Evolutionary conservation across 805 yeast species (phyloP).

Genomic region (Metschnikowia arizonensis): DNA sequence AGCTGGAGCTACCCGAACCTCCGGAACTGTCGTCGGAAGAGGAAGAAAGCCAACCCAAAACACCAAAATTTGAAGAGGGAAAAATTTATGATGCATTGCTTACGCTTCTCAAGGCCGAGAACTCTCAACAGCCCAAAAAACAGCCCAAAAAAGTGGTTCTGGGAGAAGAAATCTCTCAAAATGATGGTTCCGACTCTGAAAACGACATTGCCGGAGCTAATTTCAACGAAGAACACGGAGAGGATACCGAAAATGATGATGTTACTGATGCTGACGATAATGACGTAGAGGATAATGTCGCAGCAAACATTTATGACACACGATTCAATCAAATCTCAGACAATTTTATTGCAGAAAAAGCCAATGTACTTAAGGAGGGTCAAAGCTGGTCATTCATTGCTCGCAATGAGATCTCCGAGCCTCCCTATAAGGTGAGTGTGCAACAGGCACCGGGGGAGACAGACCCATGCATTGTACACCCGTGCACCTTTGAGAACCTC

Average conservation of each 20-base stretch:
- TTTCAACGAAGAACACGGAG: constrained; percentile 17
- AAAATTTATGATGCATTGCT: constrained; percentile 65
- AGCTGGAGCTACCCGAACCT: constrained; percentile 15
- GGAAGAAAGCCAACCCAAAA: constrained; percentile 16
- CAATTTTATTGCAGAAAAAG: constrained; percentile 27
- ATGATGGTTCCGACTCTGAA: constrained; percentile 10
- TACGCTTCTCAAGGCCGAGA: constrained; percentile 51
- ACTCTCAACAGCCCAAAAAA: constrained; percentile 21
- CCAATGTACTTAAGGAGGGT: constrained; percentile 17
- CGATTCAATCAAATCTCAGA: constrained; percentile 63
- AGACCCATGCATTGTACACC: constrained; percentile 13
- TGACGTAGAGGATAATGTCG: constrained; percentile 15
- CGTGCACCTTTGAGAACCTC: constrained; percentile 1
- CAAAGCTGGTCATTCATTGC: constrained; percentile 27
- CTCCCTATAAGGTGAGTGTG: constrained; percentile 28
- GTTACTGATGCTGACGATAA: constrained; percentile 10
- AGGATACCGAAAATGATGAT: constrained; percentile 12
- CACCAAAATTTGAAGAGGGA: constrained; percentile 23
- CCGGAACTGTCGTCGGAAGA: constrained; percentile 15
- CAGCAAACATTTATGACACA: constrained; percentile 65
- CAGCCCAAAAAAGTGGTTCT: constrained; percentile 12
- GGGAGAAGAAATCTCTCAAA: constrained; percentile 3
- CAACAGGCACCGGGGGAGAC: constrained; percentile 29
- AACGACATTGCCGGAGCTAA: constrained; percentile 30
- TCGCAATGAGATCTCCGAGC: constrained; percentile 18